Conservation (phyloP, 1,284 basidiomycete species). For the Lentinula novae-zelandiae region DNA sequence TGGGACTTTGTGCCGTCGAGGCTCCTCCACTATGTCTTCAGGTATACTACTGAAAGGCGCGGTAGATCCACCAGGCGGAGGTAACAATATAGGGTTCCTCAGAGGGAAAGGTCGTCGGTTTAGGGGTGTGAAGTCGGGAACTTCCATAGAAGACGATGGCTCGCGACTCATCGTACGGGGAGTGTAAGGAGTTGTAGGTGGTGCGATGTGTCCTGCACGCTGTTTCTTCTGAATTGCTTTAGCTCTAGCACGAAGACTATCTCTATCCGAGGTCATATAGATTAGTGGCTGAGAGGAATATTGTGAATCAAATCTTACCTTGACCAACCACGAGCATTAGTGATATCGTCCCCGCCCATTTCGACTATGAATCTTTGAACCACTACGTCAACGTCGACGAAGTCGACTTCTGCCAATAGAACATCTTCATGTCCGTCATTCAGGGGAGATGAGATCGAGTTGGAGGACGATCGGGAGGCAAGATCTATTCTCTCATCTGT, state of each 20-base stretch:
- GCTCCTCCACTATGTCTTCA: constrained; percentile 16
- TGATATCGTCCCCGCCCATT: constrained; percentile 39
- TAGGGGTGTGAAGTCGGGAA: constrained; percentile 51
- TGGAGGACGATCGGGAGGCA: constrained; percentile 22
- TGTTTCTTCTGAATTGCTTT: constrained; percentile 62
- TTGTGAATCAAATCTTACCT: constrained; percentile 34
- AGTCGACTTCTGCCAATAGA: constrained; percentile 42
- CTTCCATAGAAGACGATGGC: constrained; percentile 29
- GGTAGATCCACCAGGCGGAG: constrained; percentile 22
- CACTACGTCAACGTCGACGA: constrained; percentile 48
- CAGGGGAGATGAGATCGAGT: constrained; percentile 4
- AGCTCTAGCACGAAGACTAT: constrained; percentile 48
- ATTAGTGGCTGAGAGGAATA: constrained; percentile 2
- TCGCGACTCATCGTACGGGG: constrained; percentile 18
- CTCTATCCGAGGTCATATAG: constrained; percentile 31
- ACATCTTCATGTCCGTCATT: constrained; percentile 20
- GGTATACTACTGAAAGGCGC: constrained; percentile 30
- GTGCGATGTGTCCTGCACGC: constrained; percentile 49
- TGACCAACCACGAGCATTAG: constrained; percentile 48
- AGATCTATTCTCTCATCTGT: constrained; percentile 59
- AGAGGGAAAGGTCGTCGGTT: constrained; percentile 26
- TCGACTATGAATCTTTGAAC: constrained; percentile 49
- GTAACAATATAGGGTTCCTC: constrained; percentile 20
- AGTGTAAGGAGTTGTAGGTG: constrained; percentile 40
- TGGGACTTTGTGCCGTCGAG: constrained; percentile 26